phyloP scores from a whole-genome alignment of 1,284 basidiomycete species.

The Papiliotrema nemorosa region DNA sequence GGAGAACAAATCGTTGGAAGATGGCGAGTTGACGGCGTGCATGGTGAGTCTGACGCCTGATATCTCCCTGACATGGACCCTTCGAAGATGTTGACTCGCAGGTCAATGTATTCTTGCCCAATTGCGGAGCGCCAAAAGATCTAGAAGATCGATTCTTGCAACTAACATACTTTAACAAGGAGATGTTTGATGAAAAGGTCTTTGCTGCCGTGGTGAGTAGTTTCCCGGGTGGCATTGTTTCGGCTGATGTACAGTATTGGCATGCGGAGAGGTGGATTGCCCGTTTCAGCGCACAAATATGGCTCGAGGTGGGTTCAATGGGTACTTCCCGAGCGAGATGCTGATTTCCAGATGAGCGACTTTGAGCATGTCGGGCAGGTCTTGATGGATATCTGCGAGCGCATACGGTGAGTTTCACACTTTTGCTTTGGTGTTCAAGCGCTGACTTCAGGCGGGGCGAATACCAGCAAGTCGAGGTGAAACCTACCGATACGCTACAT shows the following conservation, averaged over 20 bases:
- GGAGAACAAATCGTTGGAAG: conserved; percentile 51
- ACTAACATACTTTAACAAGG: conserved; percentile 27
- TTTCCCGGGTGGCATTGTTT: conserved; percentile 19
- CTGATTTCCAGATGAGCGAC: conserved; percentile 34
- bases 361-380: conserved; percentile 39
- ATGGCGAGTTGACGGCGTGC: conserved; percentile 63
- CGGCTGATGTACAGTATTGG: conserved; percentile 29
- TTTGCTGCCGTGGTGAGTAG: conserved; percentile 31
- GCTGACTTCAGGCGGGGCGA: conserved; percentile 10
- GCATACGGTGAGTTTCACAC: conserved; percentile 21
- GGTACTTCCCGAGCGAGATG: not conserved
- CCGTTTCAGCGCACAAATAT: conserved; percentile 68
- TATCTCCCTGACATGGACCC: no score
- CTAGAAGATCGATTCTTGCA: conserved; percentile 21
- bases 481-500: conserved; percentile 3
- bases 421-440: not conserved
- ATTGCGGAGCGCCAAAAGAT: conserved; percentile 22
- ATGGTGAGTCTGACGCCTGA: conserved; percentile 59
- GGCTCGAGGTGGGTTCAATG: conserved; percentile 59
- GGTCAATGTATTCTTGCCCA: conserved; percentile 49
- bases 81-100: conserved; percentile 15
- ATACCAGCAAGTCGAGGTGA: conserved; percentile 6
- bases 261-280: conserved; percentile 69
- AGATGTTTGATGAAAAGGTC: conserved; percentile 30
- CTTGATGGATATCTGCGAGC: conserved; percentile 30